These are phyloP conservation scores for Oryza longistaminata DNA, from an alignment of 176 grass and related monocot genomes.

Conservation along the genomic window DNA sequence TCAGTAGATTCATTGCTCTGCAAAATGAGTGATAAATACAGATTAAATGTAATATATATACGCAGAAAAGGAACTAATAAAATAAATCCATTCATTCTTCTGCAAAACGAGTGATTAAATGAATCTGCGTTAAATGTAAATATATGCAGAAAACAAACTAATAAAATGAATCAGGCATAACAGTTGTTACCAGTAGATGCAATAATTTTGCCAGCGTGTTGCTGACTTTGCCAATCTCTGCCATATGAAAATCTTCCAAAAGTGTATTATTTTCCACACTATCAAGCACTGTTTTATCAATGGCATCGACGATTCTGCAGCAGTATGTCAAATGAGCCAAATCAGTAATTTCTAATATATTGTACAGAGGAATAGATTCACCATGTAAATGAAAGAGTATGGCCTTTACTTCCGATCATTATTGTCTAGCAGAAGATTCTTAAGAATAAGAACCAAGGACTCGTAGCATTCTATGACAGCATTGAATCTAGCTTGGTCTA, in stretches of 20 bases:
- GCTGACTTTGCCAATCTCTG: conserved; percentile 57
- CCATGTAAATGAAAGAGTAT: conserved; percentile 21
- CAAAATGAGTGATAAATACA: conserved; percentile 28
- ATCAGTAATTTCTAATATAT: not conserved
- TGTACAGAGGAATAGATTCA: conserved; percentile 1
- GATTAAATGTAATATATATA: conserved; percentile 11
- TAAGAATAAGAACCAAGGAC: conserved; percentile 55
- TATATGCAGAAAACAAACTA: not conserved
- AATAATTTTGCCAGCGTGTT: conserved; percentile 61
- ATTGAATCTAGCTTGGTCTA: conserved; percentile 60
- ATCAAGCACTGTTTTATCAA: conserved; percentile 30
- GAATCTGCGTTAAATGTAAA: conserved; percentile 18
- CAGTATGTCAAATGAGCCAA: conserved; percentile 15
- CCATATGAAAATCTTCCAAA: conserved; percentile 45
- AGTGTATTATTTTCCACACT: conserved; percentile 42
- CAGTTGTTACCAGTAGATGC: conserved; percentile 43
- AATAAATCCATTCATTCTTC: conserved; percentile 33
- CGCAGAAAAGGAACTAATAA: not conserved
- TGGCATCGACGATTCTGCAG: conserved; percentile 53
- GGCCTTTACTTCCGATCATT: conserved; percentile 47
- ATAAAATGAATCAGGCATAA: not conserved
- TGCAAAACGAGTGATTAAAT: conserved; percentile 37
- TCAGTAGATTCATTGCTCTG: conserved; percentile 50
- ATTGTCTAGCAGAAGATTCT: conserved; percentile 43
- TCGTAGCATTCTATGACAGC: conserved; percentile 74